Conservation (phyloP, 2,329 filamentous ascomycete species). For the Metarhizium brunneum region DNA sequence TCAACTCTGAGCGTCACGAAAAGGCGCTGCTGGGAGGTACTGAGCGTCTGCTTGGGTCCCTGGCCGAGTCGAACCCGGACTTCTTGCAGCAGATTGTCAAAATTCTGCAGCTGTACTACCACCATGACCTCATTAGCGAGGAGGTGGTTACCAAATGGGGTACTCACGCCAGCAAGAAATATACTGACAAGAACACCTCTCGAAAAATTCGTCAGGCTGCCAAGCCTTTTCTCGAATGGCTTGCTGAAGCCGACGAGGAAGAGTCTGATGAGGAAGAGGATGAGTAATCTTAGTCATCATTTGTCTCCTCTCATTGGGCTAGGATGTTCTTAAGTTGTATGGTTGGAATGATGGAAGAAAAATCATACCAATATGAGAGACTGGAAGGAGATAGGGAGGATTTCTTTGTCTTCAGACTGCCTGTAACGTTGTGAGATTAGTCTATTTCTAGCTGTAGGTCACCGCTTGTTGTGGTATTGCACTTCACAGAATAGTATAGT, state of each 20-base stretch:
- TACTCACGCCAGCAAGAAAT: conserved; percentile 95
- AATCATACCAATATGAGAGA: not conserved
- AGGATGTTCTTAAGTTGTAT: not conserved
- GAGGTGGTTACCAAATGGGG: conserved; percentile 88
- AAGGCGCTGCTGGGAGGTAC: conserved; percentile 92
- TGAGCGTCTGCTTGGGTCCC: conserved; percentile 72
- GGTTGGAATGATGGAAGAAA: not conserved
- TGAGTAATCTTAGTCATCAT: conserved; percentile 7
- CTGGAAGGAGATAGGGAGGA: not conserved
- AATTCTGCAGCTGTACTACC: conserved; percentile 83
- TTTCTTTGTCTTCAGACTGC: not conserved
- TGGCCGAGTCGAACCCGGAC: conserved; percentile 68
- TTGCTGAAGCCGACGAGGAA: conserved; percentile 75
- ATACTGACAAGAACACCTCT: conserved; percentile 79
- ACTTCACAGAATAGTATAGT: not conserved
- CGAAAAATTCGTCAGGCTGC: conserved; percentile 95
- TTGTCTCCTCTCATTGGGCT: not conserved
- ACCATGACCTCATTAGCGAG: conserved; percentile 81
- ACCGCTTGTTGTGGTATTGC: not conserved
- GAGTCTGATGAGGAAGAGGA: conserved; percentile 53
- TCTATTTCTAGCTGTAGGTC: not conserved
- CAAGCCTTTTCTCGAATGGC: conserved; percentile 90
- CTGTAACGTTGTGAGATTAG: not conserved
- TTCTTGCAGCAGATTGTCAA: conserved; percentile 69
- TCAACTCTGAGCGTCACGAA: conserved; percentile 86